Evolutionary conservation across 441 rosid genomes (phyloP).

Genomic region (Gossypium schwendimanii): DNA sequence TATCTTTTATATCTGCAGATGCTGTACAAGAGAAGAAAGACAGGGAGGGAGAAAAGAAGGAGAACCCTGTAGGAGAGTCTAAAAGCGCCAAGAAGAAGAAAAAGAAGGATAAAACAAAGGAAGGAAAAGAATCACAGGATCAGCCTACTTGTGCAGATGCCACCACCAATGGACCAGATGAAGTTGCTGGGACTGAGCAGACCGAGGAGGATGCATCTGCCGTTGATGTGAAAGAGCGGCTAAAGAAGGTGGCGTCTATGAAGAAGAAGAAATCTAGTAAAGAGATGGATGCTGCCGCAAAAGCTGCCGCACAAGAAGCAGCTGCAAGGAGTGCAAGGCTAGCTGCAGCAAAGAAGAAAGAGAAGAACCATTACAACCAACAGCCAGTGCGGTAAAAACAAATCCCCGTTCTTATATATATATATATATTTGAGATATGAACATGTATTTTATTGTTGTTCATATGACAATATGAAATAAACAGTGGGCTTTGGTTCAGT

Average conservation of each 20-base stretch:
- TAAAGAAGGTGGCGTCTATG: constrained; percentile 41
- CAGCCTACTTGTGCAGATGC: constrained; percentile 18
- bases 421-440: constrained; percentile 10
- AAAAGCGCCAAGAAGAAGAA: constrained; percentile 51
- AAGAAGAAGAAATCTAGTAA: constrained; percentile 54
- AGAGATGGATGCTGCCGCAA: constrained; percentile 50
- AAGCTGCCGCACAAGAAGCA: constrained; percentile 52
- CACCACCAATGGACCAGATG: constrained; percentile 19
- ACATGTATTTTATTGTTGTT: constrained; percentile 30
- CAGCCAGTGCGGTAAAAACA: constrained; percentile 43
- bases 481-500: constrained; percentile 8
- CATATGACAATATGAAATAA: constrained; percentile 26
- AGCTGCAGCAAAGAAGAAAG: constrained; percentile 58
- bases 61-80: constrained; percentile 35
- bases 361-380: constrained; percentile 60
- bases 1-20: constrained; percentile 20
- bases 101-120: constrained; percentile 46
- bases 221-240: constrained; percentile 39
- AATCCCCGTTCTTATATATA: neutral
- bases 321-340: constrained; percentile 57
- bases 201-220: constrained; percentile 29
- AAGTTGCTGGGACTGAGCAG: constrained; percentile 29
- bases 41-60: constrained; percentile 33
- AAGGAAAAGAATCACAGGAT: constrained; percentile 31
- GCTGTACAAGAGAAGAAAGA: constrained; percentile 33